A percentile compares a stretch with the other conserved stretches of the same genome.
phyloP scores from a whole-genome alignment of 225 moss, liverwort and hornwort species.

The Pleurozium schreberi region DNA sequence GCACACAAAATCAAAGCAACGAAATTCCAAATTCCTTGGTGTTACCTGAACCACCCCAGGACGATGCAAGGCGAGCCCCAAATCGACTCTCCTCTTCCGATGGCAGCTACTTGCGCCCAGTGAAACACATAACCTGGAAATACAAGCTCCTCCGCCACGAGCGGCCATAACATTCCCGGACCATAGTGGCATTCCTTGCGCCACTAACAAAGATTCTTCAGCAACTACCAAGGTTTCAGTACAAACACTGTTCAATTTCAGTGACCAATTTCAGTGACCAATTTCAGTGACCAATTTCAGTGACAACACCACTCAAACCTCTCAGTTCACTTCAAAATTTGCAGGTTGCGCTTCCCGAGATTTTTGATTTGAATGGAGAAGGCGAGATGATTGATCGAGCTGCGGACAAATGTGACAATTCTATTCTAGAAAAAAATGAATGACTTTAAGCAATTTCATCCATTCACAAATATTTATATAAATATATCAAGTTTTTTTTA shows the following conservation, averaged over 20 bases:
- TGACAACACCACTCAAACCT: background rate
- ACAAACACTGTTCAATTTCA: background rate
- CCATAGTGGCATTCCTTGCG: conserved; percentile 37
- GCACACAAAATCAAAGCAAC: background rate
- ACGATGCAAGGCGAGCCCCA: too few species aligned
- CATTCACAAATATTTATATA: background rate
- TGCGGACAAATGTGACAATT: background rate
- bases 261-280: background rate
- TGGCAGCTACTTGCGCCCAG: background rate
- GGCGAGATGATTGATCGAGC: background rate
- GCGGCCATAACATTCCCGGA: conserved; percentile 1
- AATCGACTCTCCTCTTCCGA: background rate
- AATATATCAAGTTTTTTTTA: background rate
- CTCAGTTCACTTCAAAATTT: background rate
- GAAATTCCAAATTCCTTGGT: background rate
- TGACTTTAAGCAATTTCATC: background rate
- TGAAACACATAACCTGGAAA: background rate
- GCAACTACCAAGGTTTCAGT: background rate
- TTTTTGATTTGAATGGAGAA: background rate
- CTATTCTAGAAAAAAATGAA: background rate
- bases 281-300: background rate
- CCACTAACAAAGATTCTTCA: background rate
- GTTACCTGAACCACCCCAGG: background rate
- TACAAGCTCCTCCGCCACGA: background rate
- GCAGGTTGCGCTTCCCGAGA: background rate